Base-by-base conservation (phyloP, 352 stramenopile genomes). In the Phytophthora pisi region DNA sequence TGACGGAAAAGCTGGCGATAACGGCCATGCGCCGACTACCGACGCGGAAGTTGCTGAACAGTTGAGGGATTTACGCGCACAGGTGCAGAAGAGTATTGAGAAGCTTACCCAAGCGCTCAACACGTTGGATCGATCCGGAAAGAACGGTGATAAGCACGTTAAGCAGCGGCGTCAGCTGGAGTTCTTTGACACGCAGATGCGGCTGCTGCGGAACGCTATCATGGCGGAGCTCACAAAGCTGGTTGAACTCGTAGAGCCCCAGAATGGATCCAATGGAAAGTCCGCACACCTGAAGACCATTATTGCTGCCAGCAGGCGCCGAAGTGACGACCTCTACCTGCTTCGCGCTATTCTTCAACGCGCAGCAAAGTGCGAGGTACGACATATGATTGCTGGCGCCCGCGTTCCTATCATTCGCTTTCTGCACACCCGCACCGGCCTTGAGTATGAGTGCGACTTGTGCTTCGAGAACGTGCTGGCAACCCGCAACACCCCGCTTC, bases 331-430 rank as follows among this genome's bases (percentile, higher is more conserved):
- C 20, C 54, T 90, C 5, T 89, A 89, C 49, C 54, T 77, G 13
- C 46, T 90, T n/a, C 77, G 74, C 8, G 61, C 60, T 1, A 72
- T 77, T 51, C 66, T 95, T 0, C 68, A 80, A 18, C 80, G 81
- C n/a, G 59, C 68, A 10, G 72, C 66, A 15, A 79, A 77, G 10
- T 96, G 84, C 46, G 65, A 81, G 40, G 72, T 96, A 11, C 70
- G 76, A 4, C 62, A 88, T 10, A 81, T 96, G n/a, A 80, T 95
- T 60, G 64, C 76, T 60, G 74, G 79, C 8, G 89, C 89, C 13
- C 87, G 89, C 4, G 81, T 96, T 30, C 89, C 89, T 6, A 91
- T 96, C 61, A 93, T 96, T 51, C 76, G 83, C 10, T 96, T 95
- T 52, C 69, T 81, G 18, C 77, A 95, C 64, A 60, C 45, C 2